Evolutionary conservation across 2,329 filamentous ascomycete genomes (phyloP).

Genomic region (Trichocomaceae sp.): DNA sequence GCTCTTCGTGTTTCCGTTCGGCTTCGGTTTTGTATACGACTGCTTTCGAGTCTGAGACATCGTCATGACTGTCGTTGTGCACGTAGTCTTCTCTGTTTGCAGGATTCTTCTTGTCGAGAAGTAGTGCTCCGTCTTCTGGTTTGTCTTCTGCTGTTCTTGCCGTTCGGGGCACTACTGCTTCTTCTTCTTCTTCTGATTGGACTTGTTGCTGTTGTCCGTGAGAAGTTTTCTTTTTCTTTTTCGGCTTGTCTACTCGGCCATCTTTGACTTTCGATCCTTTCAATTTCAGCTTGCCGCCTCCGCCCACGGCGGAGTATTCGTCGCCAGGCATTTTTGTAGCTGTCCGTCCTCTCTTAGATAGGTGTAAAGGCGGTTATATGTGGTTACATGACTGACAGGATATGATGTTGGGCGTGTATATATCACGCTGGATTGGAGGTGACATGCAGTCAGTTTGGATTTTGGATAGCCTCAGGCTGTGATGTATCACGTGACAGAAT

Average conservation of each 20-base stretch:
- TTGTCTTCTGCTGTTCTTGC: background rate
- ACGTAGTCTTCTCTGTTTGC: background rate
- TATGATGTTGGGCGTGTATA: background rate
- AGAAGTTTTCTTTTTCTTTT: conserved; percentile 43
- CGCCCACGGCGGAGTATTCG: conserved; percentile 62
- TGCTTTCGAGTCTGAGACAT: conserved; percentile 21
- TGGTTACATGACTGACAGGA: background rate
- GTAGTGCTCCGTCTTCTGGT: too few species aligned
- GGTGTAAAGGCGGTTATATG: too few species aligned
- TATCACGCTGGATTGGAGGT: background rate
- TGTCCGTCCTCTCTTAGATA: background rate
- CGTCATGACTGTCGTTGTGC: background rate
- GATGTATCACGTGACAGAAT: background rate
- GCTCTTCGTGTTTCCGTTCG: conserved; percentile 74
- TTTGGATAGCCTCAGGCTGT: background rate
- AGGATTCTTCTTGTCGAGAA: background rate
- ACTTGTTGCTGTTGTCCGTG: conserved; percentile 11
- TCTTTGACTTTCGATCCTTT: conserved; percentile 65
- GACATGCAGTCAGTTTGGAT: background rate
- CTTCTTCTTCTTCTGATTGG: conserved; percentile 9
- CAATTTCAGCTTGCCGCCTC: conserved; percentile 72
- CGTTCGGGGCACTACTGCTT: background rate
- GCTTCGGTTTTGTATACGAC: conserved; percentile 68
- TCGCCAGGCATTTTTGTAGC: conserved; percentile 35
- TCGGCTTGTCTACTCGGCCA: conserved; percentile 39